Conservation (phyloP, 768 basidiomycete species). For the Scleroderma citrinum region DNA sequence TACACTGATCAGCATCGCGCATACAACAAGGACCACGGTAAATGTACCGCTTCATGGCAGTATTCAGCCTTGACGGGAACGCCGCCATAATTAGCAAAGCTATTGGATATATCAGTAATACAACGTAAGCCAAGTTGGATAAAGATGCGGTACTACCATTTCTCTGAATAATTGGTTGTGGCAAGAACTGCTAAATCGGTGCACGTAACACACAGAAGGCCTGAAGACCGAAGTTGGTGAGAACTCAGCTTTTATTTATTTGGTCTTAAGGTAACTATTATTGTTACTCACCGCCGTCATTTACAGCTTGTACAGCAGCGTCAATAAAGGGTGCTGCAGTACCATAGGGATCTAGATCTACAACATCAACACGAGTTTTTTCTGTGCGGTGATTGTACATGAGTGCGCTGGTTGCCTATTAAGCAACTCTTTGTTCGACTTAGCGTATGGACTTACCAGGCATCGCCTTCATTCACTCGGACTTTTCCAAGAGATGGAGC, state of each 20-base stretch:
- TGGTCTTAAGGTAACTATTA: background rate
- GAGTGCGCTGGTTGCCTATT: conserved; percentile 49
- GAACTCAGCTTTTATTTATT: background rate
- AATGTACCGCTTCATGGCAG: conserved; percentile 82
- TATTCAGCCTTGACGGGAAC: conserved; percentile 89
- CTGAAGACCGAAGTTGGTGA: conserved; percentile 33
- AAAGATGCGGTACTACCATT: conserved; percentile 56
- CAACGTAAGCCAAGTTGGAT: background rate
- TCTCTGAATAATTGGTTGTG: conserved; percentile 91
- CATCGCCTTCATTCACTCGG: conserved; percentile 87
- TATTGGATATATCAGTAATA: conserved; percentile 23
- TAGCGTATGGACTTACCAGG: conserved; percentile 55
- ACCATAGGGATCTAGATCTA: conserved; percentile 98
- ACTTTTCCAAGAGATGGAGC: conserved; percentile 46
- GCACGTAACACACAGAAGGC: conserved; percentile 91
- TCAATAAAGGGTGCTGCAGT: conserved; percentile 97
- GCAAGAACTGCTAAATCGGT: conserved; percentile 94
- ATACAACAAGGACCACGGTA: background rate
- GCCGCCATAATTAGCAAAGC: conserved; percentile 95
- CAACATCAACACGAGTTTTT: conserved; percentile 74
- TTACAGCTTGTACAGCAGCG: conserved; percentile 81
- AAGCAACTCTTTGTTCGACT: background rate
- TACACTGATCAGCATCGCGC: conserved; percentile 1
- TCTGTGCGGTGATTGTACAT: conserved; percentile 88
- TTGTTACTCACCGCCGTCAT: conserved; percentile 70